Base-by-base conservation (phyloP, 805 yeast genomes). In the Candida taoyuanica region DNA sequence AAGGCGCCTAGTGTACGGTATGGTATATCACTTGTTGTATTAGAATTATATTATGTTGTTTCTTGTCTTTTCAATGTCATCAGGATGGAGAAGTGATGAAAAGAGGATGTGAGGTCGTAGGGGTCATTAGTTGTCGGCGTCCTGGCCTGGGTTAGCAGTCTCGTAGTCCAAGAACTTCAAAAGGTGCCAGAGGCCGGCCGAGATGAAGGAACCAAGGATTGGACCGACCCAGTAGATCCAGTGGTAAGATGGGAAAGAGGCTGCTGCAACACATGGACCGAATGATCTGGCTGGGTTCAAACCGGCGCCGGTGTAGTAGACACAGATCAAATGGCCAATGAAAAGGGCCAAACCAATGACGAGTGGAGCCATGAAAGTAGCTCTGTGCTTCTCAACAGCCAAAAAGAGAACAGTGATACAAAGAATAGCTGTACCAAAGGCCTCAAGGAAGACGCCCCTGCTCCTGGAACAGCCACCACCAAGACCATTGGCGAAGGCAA, bases 141-240 rank as follows among this genome's bases (percentile, higher is more conserved):
- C 85, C 67, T 78, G 84, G 42, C 81, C 82, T 43, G 83, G 83
- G 68, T 78, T 78, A 53, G 74, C 69, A 38, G 81, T 73, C 65
- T 77, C 80, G 64, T 82, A 83, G 55, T 81, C 73, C 53, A 83
- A 67, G 54, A 73, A 52, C 62, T 76, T 79, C 65, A 85, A 68
- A 34, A 76, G 47, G 58, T 78, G 71, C 82, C 85, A 84, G 48
- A 85, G 68, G 44, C 72, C 73, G 49, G 72, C 76, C 15, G 94
- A 81, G 49, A 85, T 58, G 39, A 71, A 44, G 9, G 89, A 65
- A 48, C 95, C 95, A 42, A 83, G 56, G 39, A 79, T 52, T 44
- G 96, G 95, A 38, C 96, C 96, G 41, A 86, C 77, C 93, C 94
- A 85, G 73, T 86, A 86, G 49, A 87, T 85, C 95, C 94, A 86